Evolutionary conservation across 2,329 filamentous ascomycete genomes (phyloP).

Genomic region (Pseudonectria foliicola): DNA sequence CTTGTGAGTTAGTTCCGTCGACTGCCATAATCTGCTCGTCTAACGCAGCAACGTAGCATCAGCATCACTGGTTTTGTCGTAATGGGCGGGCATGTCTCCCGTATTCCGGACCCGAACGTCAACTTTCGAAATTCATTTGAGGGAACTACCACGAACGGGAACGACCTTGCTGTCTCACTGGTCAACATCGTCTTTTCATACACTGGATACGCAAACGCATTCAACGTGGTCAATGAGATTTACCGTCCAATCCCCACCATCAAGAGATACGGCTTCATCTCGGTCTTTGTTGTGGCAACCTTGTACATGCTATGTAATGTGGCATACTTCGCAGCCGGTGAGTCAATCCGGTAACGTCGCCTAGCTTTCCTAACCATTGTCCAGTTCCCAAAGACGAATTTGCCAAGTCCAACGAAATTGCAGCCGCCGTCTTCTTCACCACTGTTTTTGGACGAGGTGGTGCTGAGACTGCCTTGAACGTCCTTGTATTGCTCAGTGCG

Average conservation of each 20-base stretch:
- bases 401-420: constrained; percentile 43
- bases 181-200: constrained; percentile 55
- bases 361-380: not conserved
- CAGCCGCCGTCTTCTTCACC: constrained; percentile 52
- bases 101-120: constrained; percentile 24
- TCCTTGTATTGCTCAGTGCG: constrained; percentile 48
- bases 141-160: constrained; percentile 28
- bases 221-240: constrained; percentile 56
- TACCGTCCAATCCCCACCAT: constrained; percentile 52
- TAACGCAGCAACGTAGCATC: constrained; percentile 25
- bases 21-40: not conserved
- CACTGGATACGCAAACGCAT: constrained; percentile 50
- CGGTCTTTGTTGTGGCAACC: constrained; percentile 43
- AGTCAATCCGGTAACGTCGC: not conserved
- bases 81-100: constrained; percentile 33
- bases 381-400: constrained; percentile 47
- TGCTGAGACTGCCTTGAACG: constrained; percentile 47
- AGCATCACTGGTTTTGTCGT: constrained; percentile 55
- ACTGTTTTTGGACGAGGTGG: constrained; percentile 45
- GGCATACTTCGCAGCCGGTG: constrained; percentile 50
- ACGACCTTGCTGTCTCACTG: constrained; percentile 38
- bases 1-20: constrained; percentile 31
- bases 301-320: constrained; percentile 54
- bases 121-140: constrained; percentile 32
- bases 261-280: constrained; percentile 40